phyloP scores from a whole-genome alignment of 805 yeast species.

The Zygosaccharomyces gambellarensis region DNA sequence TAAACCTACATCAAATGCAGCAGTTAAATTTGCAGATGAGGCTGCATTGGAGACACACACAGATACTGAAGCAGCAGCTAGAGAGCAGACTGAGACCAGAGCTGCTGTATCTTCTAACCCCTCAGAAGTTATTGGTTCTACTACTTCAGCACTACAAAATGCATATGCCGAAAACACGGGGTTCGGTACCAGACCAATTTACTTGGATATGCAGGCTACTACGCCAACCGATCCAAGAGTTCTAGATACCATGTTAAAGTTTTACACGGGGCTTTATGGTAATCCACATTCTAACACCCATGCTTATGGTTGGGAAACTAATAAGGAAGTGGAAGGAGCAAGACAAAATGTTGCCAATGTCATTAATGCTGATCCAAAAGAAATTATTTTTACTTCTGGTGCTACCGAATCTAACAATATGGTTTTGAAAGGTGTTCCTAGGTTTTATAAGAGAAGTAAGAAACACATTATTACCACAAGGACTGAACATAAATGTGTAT shows the following conservation, averaged over 20 bases:
- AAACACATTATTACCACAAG: constrained; percentile 92
- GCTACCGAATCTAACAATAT: constrained; percentile 97
- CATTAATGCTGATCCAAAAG: constrained; percentile 92
- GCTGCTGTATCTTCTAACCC: constrained; percentile 16
- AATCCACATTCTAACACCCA: constrained; percentile 98
- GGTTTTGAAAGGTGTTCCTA: constrained; percentile 92
- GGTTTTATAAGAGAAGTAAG: constrained; percentile 85
- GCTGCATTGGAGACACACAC: constrained; percentile 32
- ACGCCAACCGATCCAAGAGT: constrained; percentile 98
- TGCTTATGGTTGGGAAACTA: constrained; percentile 98
- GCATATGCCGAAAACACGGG: constrained; percentile 39
- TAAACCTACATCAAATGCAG: constrained; percentile 26
- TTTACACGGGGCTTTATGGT: constrained; percentile 90
- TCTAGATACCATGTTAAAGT: constrained; percentile 77
- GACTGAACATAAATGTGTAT: constrained; percentile 98
- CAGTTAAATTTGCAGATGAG: constrained; percentile 25
- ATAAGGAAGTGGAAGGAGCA: constrained; percentile 82
- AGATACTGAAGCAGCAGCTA: constrained; percentile 32
- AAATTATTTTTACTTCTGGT: constrained; percentile 93
- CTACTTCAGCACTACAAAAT: constrained; percentile 33
- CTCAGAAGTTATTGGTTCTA: constrained; percentile 22
- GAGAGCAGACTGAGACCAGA: constrained; percentile 26
- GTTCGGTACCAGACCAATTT: constrained; percentile 81
- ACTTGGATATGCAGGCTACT: constrained; percentile 96
- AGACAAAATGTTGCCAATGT: constrained; percentile 76